Evolutionary conservation across 257 asterid genomes (phyloP).

Genomic region (Asclepias syriaca): DNA sequence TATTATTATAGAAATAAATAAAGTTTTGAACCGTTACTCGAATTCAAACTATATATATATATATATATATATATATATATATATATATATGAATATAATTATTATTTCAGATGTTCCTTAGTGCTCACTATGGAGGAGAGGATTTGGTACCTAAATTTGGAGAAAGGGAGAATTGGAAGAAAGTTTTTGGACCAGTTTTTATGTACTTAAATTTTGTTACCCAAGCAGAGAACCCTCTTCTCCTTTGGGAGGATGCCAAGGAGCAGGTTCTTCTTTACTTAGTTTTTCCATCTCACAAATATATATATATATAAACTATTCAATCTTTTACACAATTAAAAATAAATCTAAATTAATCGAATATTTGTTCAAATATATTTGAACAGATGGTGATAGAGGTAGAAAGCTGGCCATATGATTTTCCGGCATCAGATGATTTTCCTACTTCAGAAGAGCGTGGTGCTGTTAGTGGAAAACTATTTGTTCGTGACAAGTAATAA

Average conservation of each 20-base stretch:
- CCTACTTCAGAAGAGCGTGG: slow-evolving; percentile 56
- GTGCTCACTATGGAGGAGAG: slow-evolving; percentile 59
- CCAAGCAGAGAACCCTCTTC: slow-evolving; percentile 33
- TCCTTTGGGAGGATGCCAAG: slow-evolving; percentile 65
- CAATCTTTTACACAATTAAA: no score
- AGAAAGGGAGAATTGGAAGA: slow-evolving; percentile 63
- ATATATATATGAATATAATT: no score
- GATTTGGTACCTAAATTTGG: slow-evolving; percentile 50
- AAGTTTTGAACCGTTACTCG: no score
- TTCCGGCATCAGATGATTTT: slow-evolving; percentile 54
- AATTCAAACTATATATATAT: no score
- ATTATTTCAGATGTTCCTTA: slow-evolving; percentile 43
- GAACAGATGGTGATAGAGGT: slow-evolving; percentile 49
- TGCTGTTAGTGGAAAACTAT: slow-evolving; percentile 43
- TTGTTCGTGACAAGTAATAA: slow-evolving; percentile 49
- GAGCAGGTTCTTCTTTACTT: slow-evolving; percentile 34
- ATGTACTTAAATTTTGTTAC: slow-evolving; percentile 46
- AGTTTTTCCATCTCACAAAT: no score
- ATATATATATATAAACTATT: no score
- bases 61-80: no score
- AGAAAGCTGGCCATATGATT: slow-evolving; percentile 62
- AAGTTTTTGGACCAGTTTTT: slow-evolving; percentile 73
- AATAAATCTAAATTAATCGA: no score
- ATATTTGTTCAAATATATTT: neutral
- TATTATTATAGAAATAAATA: no score